These are phyloP conservation scores for Chenopodium suecicum DNA, from an alignment of 148 eudicot species.

Conservation along the genomic window DNA sequence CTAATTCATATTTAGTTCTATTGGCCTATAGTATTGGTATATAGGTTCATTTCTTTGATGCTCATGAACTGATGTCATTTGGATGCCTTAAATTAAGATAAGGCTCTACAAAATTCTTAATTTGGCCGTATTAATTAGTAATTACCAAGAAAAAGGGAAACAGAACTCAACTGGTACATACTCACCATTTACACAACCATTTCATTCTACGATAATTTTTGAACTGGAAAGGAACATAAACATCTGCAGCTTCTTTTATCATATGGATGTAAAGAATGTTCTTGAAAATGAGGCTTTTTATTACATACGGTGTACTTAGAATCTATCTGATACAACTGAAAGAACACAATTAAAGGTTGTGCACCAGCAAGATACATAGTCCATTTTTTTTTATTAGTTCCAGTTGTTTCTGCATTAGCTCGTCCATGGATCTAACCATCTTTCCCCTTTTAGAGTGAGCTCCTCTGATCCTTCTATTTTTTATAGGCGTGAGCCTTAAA, in stretches of 20 bases:
- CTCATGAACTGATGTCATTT: neutral
- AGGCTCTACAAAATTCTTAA: no score
- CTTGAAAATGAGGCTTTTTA: neutral
- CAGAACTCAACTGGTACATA: neutral
- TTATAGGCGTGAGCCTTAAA: neutral
- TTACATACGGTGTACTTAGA: no score
- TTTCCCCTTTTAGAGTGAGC: no score
- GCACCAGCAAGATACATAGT: neutral
- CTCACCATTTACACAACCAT: neutral
- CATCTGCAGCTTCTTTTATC: neutral
- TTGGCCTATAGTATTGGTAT: neutral
- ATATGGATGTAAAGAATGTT: neutral
- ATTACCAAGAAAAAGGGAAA: neutral
- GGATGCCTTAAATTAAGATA: neutral
- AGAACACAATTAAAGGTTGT: no score
- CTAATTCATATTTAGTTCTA: neutral
- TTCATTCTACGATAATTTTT: neutral
- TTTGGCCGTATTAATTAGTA: neutral
- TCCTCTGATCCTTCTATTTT: no score
- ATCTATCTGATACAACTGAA: no score
- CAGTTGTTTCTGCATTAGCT: neutral
- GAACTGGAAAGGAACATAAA: neutral
- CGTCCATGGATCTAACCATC: neutral
- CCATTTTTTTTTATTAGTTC: neutral
- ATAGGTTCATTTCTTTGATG: neutral